Percentiles rank a stretch among this genome's conserved stretches.
phyloP scores from a whole-genome alignment of 352 stramenopile genomes.

The Phytophthora melonis region DNA sequence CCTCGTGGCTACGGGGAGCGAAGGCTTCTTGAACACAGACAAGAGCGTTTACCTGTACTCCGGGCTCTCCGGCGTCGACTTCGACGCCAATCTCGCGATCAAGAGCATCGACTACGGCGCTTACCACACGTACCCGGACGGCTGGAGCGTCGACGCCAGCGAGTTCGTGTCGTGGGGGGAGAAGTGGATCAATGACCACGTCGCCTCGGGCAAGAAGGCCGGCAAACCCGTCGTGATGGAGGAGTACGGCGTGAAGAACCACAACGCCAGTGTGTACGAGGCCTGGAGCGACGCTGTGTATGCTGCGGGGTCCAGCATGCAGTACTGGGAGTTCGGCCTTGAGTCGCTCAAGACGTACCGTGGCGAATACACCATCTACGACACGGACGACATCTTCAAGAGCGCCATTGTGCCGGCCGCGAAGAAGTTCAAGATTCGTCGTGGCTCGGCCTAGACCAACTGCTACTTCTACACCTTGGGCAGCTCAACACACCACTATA shows the following conservation, averaged over 20 bases:
- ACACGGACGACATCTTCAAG: background rate
- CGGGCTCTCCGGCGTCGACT: constrained; percentile 30
- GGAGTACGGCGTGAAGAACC: constrained; percentile 21
- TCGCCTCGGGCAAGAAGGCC: constrained; percentile 1
- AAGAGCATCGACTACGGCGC: constrained; percentile 32
- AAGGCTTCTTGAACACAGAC: constrained; percentile 39
- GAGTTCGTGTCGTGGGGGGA: constrained; percentile 21
- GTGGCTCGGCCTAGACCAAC: too few relatives aligned
- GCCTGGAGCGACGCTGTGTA: constrained; percentile 15
- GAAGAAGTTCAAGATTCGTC: background rate
- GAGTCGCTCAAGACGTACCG: constrained; percentile 8
- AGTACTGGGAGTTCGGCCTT: constrained; percentile 27
- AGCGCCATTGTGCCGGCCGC: background rate
- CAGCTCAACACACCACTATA: background rate
- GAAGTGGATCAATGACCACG: constrained; percentile 7
- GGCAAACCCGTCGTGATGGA: constrained; percentile 25
- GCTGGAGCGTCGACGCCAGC: constrained; percentile 22
- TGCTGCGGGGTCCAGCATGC: constrained; percentile 7
- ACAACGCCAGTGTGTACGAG: constrained; percentile 23
- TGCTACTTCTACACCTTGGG: background rate
- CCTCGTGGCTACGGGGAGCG: constrained; percentile 28
- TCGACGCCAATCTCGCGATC: constrained; percentile 32
- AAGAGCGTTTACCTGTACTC: constrained; percentile 38
- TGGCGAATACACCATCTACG: background rate
- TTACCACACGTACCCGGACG: constrained; percentile 37